Base-by-base conservation (phyloP, 2,329 filamentous ascomycete genomes). In the Claviceps fusiformis region DNA sequence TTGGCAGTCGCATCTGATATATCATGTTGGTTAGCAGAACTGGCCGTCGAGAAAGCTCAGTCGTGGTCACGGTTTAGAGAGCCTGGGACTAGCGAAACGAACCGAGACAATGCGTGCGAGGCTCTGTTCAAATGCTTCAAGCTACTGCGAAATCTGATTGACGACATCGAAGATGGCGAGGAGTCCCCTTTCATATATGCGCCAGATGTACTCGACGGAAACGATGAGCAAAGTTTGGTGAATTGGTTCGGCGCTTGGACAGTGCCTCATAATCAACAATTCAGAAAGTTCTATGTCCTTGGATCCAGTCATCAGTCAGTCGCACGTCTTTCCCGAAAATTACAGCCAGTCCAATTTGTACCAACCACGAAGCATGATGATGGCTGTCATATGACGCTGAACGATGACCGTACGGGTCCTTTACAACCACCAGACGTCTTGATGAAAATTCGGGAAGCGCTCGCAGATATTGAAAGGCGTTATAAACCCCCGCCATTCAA, bases 201-300 rank as follows among this genome's bases (percentile, higher is more conserved):
- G 0, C 73, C 74, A 15, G 61, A 68, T 3, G 64, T 59, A 1
- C 77, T 85, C 49, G 75, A 82, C 55, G 70, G 73, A 0, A 78
- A 79, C 54, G 80, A 85, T 57, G 82, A 85, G 62, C 77, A 82
- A 61, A 81, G 76, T 55, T 67, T 85, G 33, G 73, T 84, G 10
- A 80, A 82, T 58, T 83, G 79, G 76, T 85, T 83, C 63, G 79
- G 77, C 1, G 78, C 72, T 65, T 85, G 81, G 81, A 71, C 79
- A 0, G 67, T 71, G 37, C 57, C 65, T 55, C 73, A 75, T 35
- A 62, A 80, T 41, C 74, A 81, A 55, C 66, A 67, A 45, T 79
- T 75, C 60, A 74, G 79, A 37, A 75, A 73, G 43, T 83, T 84
- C 59, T 68, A 70, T 19, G 75, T 85, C 3, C 54, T 84, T 5